Base-by-base conservation (phyloP, 495 filamentous ascomycete species). In the Aspergillus haitiensis region DNA sequence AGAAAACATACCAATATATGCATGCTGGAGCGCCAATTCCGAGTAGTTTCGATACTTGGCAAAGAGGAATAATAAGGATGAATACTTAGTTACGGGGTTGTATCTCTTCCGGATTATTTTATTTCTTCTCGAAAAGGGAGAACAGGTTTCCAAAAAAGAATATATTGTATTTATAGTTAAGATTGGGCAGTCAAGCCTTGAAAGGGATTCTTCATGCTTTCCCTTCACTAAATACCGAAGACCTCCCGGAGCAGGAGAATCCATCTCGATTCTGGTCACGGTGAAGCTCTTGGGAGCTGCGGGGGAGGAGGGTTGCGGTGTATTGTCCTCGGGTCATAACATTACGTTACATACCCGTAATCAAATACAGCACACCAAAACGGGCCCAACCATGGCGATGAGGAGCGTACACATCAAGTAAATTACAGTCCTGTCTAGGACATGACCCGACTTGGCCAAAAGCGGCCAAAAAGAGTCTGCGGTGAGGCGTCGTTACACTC, bases 1-100 rank as follows among this genome's bases (percentile, higher is more conserved):
- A 60, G 54, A 56, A 61, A 64, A 70, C 74, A 67, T 75, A 79
- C 77, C 69, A 79, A 69, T 65, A 79, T 77, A 71, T 79, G 77
- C 77, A 79, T 79, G 59, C 33, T 65, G 66, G 48, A 50, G 21
- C 18, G 55, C 39, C 52, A 50, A 53, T 62, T 52, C 40, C 46
- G 48, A 55, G 50, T 39, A 44, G 32, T 39, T 57, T 40, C 15
- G 31, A 57, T 59, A 55, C 61, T 61, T 63, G 56, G 59, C 56
- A 34, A 21, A 40, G 47, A 34, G 10, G 56, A 31, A 44, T 2
- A 45, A 55, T 60, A 53, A 34, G 10, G 56, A 31, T 36, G 16
- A 45, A 55, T 60, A 53, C 35, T 16, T 51, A 21, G 50, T 54
- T 54, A 48, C 58, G 40, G 58, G 35, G 48, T 6, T 3, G 58